Evolutionary conservation across 2,329 filamentous ascomycete species (phyloP).

Genomic region (Madurella mycetomatis): DNA sequence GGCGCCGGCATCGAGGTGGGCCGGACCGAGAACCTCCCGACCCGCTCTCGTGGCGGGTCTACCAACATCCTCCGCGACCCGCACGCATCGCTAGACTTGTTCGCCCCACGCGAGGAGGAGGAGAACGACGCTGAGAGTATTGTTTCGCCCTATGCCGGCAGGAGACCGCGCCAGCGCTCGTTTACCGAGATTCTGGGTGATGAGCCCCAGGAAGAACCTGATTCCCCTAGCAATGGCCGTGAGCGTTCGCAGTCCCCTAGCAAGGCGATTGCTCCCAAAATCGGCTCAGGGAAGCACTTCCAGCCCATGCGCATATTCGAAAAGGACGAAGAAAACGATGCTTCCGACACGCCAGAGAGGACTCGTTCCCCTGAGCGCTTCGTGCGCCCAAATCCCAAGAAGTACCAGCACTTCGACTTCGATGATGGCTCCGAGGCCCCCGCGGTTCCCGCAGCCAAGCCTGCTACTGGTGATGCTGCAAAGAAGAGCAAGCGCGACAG

Average conservation of each 20-base stretch:
- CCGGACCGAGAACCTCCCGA: constrained; percentile 33
- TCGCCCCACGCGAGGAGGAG: constrained; percentile 62
- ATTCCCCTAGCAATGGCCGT: constrained; percentile 36
- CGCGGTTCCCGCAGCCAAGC: constrained; percentile 40
- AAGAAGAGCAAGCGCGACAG: constrained; percentile 61
- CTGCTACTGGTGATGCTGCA: constrained; percentile 39
- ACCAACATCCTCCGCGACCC: constrained; percentile 56
- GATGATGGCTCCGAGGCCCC: constrained; percentile 57
- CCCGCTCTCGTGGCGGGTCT: constrained; percentile 49
- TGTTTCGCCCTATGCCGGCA: constrained; percentile 59
- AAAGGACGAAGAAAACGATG: constrained; percentile 40
- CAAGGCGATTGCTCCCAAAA: constrained; percentile 46
- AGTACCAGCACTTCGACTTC: constrained; percentile 84
- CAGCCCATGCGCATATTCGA: constrained; percentile 62
- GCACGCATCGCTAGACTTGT: constrained; percentile 70
- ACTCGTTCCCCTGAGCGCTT: constrained; percentile 39
- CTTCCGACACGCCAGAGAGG: constrained; percentile 38
- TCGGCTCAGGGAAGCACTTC: constrained; percentile 57
- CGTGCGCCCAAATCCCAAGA: constrained; percentile 67
- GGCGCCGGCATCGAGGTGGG: constrained; percentile 33
- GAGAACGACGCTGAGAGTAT: constrained; percentile 47
- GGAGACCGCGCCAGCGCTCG: constrained; percentile 61
- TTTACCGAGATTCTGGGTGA: constrained; percentile 67
- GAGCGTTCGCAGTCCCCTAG: constrained; percentile 50
- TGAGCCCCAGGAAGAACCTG: constrained; percentile 38